Evolutionary conservation across 2,329 filamentous ascomycete species (phyloP).

Genomic region (Ilyonectria mors-panacis): DNA sequence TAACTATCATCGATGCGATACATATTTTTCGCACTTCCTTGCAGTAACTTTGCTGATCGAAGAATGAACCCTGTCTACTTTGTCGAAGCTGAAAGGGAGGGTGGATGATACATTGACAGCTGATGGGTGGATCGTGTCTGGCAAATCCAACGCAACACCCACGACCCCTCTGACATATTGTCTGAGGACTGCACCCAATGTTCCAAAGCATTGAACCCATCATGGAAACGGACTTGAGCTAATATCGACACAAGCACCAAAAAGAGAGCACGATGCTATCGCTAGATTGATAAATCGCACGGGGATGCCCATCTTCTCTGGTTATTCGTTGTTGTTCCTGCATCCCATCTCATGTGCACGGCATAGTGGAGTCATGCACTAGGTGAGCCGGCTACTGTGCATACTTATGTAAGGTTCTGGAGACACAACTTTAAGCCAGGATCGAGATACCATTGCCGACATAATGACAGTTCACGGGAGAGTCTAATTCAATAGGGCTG

Average conservation of each 20-base stretch:
- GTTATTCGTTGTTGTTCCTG: neutral
- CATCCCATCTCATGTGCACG: neutral
- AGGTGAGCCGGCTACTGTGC: neutral
- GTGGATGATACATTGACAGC: neutral
- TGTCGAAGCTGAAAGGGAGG: neutral
- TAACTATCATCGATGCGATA: neutral
- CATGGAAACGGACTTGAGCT: neutral
- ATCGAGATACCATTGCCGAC: neutral
- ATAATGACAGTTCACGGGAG: neutral
- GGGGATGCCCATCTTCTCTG: neutral
- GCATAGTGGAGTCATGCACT: neutral
- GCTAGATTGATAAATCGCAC: neutral
- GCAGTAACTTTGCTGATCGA: neutral
- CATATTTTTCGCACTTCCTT: neutral
- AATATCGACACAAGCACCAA: neutral
- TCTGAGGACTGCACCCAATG: neutral
- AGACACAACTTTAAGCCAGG: conserved; percentile 1
- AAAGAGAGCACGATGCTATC: neutral
- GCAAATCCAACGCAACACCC: neutral
- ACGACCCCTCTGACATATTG: neutral
- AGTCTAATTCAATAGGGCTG: neutral
- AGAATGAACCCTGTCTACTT: neutral
- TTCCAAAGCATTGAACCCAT: neutral
- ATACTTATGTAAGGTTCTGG: neutral
- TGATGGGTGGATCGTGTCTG: neutral